These are phyloP conservation scores for Colletotrichum camelliae DNA, from an alignment of 2,329 filamentous ascomycete species.

Conservation along the genomic window DNA sequence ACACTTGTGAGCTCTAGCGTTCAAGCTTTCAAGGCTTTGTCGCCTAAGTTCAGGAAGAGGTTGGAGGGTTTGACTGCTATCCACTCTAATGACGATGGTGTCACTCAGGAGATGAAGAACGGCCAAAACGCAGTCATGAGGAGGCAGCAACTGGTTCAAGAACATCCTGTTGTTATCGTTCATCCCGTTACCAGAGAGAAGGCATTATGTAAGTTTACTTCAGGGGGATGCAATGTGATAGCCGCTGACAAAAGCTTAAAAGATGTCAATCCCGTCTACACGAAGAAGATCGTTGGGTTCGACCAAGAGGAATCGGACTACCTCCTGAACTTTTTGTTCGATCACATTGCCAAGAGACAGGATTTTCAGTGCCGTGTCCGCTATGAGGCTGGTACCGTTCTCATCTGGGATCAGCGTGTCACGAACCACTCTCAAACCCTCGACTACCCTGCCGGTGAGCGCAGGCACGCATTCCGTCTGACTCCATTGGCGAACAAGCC, in stretches of 20 bases:
- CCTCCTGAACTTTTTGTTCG: constrained; percentile 70
- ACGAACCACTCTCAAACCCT: constrained; percentile 15
- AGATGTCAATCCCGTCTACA: constrained; percentile 68
- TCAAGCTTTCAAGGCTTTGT: constrained; percentile 53
- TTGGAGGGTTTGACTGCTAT: constrained; percentile 70
- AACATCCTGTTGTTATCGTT: not conserved
- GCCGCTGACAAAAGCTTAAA: constrained; percentile 46
- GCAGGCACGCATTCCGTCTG: constrained; percentile 15
- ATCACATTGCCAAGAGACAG: constrained; percentile 68
- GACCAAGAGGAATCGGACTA: constrained; percentile 73
- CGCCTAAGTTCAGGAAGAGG: constrained; percentile 67
- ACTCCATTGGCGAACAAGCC: constrained; percentile 18
- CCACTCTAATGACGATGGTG: constrained; percentile 66
- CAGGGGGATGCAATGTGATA: not conserved
- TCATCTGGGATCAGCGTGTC: constrained; percentile 50
- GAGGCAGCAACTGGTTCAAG: not conserved
- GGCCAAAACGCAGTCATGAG: constrained; percentile 50
- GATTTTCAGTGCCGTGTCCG: constrained; percentile 69
- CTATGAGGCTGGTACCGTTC: constrained; percentile 66
- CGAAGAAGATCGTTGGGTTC: constrained; percentile 67
- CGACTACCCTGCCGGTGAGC: constrained; percentile 4
- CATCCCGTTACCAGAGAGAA: not conserved
- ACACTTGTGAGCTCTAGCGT: constrained; percentile 28
- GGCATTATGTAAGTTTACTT: not conserved
- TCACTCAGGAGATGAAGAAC: constrained; percentile 24